Evolutionary conservation across 1,139 yeast genomes (phyloP), one percentile per base, ranked within the genome.

Genomic region (Debaryomyces udenii): DNA sequence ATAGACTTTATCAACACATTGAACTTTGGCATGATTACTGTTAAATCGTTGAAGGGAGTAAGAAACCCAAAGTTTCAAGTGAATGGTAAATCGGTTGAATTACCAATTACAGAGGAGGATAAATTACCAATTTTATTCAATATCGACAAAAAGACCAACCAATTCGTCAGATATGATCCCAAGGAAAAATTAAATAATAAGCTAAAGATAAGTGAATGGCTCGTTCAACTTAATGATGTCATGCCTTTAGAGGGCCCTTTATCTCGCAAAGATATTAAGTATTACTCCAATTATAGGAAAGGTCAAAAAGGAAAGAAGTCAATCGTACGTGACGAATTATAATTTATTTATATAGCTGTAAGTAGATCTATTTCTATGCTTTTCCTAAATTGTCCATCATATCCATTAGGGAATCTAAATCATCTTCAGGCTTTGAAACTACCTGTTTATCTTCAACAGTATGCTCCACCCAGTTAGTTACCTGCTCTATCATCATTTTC

Each of bases 1-100:
- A 74, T 86, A 40, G 96, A 91, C 55, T 86, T 81, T 61, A 61
- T 85, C 27, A 60, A 51, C 4, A 42, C 56, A 0, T 55, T 62
- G 17, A 59, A 61, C 27, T 62, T 73, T 45, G 73, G 64, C 3
- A 48, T 59, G 54, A 46, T 62, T n/a, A 44, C 49, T 6, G 27
- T 38, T 9, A 44, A 46, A 30, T 35, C 39, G 4, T 35, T 47
- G 6, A 48, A 57, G 27, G 42, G 48, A 7, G 27, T 42, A 2
- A 32, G 40, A 5, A 41, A 43, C 3, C 41, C 48, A 1, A 27
- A 47, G 1, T 37, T 66, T 10, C 39, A 43, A 10, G 43, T 61
- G 15, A 58, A 54, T 11, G 66, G 59, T 2, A 47, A 49, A 4
- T 47, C 50, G 13, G 48, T 64, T 4, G 54, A 53, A 20, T 34